These are phyloP conservation scores for Plasmodium inui DNA, from an alignment of 169 alveolate species.

Conservation along the genomic window DNA sequence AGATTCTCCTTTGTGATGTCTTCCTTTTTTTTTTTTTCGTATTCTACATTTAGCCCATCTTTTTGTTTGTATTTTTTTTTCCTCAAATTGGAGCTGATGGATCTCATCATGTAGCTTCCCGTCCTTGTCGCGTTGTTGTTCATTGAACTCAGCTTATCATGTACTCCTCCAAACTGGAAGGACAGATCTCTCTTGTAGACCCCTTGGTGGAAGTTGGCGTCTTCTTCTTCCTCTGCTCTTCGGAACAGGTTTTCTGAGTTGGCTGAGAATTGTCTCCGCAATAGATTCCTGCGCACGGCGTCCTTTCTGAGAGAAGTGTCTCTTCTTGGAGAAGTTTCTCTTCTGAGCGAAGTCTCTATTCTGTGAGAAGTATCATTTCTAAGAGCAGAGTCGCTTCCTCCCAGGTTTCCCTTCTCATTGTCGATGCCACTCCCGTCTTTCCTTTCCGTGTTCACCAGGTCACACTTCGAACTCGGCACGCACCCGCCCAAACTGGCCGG, in stretches of 20 bases:
- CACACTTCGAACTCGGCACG: neutral
- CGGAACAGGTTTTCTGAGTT: neutral
- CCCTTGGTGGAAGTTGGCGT: neutral
- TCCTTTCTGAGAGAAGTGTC: no score
- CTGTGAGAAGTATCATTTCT: no score
- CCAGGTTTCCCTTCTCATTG: neutral
- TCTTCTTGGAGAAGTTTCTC: no score
- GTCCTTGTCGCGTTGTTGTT: conserved; percentile 3
- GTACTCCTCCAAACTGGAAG: neutral
- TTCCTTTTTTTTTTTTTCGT: conserved; percentile 71
- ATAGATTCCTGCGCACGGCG: neutral
- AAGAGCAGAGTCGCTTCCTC: neutral
- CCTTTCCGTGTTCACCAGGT: neutral
- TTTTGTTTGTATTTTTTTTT: conserved; percentile 30
- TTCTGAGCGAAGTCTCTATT: no score
- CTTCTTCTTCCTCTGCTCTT: neutral
- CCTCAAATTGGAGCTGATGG: conserved; percentile 62
- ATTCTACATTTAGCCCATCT: conserved; percentile 35
- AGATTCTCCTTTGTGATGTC: conserved; percentile 69
- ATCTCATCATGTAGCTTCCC: conserved; percentile 51
- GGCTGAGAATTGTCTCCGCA: neutral
- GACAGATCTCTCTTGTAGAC: conserved; percentile 23
- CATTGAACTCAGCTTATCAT: neutral
- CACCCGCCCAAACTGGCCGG: neutral
- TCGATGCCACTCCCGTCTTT: neutral